A percentile compares a stretch with the other conserved stretches of the same genome.
These are phyloP conservation scores for Verticillium dahliae DNA, from an alignment of 2,329 filamentous ascomycete genomes.

Conservation along the genomic window DNA sequence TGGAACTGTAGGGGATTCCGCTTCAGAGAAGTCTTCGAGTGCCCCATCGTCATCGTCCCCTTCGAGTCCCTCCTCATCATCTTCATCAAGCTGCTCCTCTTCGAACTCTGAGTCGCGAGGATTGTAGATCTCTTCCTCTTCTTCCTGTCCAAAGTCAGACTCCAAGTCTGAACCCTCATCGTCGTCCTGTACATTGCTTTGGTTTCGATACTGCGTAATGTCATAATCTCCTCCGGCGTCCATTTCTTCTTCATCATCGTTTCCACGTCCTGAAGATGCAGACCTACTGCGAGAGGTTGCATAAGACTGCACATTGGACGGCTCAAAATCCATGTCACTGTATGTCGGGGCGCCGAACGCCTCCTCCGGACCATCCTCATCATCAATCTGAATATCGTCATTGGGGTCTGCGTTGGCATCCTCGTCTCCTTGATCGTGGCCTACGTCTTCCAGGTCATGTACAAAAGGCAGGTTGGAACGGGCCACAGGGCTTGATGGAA, in stretches of 20 bases:
- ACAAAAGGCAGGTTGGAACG: not conserved
- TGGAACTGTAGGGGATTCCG: not conserved
- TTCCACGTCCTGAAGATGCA: not conserved
- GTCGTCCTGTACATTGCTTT: slow-evolving; percentile 12
- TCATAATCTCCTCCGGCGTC: slow-evolving; percentile 12
- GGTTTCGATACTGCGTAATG: slow-evolving; percentile 11
- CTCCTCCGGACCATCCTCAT: slow-evolving; percentile 5
- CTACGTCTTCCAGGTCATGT: not conserved
- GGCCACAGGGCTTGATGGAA: not conserved
- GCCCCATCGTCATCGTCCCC: not conserved
- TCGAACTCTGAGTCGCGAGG: slow-evolving; percentile 4
- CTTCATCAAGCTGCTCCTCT: slow-evolving; percentile 8
- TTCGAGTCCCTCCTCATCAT: slow-evolving; percentile 3
- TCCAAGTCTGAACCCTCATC: slow-evolving; percentile 10
- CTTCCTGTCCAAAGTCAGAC: slow-evolving; percentile 9
- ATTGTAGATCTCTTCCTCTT: slow-evolving; percentile 6
- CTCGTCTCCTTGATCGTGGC: not conserved
- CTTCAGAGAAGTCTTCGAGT: slow-evolving; percentile 10
- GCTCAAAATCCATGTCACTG: slow-evolving; percentile 4
- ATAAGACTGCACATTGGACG: not conserved
- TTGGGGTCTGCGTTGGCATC: not conserved
- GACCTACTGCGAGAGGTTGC: not conserved
- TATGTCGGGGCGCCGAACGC: not conserved
- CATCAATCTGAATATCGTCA: not conserved
- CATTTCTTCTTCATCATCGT: slow-evolving; percentile 5